Base-by-base conservation (phyloP, 1,284 basidiomycete genomes). In the Sporisorium sorghi region DNA sequence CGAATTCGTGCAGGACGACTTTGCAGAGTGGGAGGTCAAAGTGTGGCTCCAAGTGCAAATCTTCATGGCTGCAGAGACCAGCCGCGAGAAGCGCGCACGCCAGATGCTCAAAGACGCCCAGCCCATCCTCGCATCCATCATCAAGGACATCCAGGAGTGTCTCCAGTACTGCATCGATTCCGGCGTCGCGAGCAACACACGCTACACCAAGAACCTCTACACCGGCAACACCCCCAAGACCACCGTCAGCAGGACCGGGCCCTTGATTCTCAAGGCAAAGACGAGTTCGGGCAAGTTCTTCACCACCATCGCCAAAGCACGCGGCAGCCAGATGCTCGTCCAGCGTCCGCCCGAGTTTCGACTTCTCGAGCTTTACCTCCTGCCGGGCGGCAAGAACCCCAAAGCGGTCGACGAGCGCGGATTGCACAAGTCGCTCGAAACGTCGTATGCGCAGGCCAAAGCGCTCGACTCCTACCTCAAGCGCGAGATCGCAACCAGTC, bases 381-480 rank as follows among this genome's bases (percentile, higher is more conserved):
- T 82, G 66, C 76, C 79, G 0, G 72, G 76, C 12, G 70, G 70
- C 62, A 60, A 66, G 28, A 63, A 56, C 39, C 58, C 72, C 1
- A 70, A 58, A 10, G 63, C 72, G 0, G 61, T 73, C 33, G 58
- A 73, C 47, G 73, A 77, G n/a, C 48, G 53, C 10, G 72, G 62
- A 15, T 49, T 82, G 24, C 73, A 80, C 49, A 64, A 64, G 30
- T 67, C 72, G 23, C 59, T 82, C 53, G 80, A 82, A 51, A 58
- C 49, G 3, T 76, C 72, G 14, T 82, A 80, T 47, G 66, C 73
- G 5, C 73, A 82, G 54, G 59, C 64, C 15, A 76, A 72, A 28
- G 48, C 44, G 54, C 55, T 68, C n/a, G 49, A 64, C n/a, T 54
- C 66, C 2, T 80, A 63, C 39, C 58, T 76, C 21, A 64, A 67